Base-by-base conservation (phyloP, 768 basidiomycete species). In the Boletellus ananas region DNA sequence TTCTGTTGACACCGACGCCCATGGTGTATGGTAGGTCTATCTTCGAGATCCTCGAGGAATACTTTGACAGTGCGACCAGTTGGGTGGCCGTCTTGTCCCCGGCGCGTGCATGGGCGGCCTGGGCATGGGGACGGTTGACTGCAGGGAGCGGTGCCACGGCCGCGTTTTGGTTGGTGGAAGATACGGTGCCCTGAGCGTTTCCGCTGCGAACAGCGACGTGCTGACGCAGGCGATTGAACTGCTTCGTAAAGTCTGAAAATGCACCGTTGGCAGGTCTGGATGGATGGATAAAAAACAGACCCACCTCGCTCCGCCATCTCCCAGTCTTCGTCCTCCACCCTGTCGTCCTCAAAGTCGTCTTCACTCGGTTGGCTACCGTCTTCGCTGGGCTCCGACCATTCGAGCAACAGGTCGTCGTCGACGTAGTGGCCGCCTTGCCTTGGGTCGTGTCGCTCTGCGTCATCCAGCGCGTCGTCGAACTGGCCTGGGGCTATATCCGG, bases 221-320 rank as follows among this genome's bases (percentile, higher is more conserved):
- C 66, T 97, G 94, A 43, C 88, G 76, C 27, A 98, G 75, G 20
- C 96, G 86, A 71, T 98, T 98, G 71, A 90, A 99, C 61, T 97
- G 94, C 70, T 98, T 98, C 31, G 96, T 98, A 61, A 99, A 97
- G 72, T 99, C 96, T 96, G 66, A 43, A 54, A 50, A 47, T 52
- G 16, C 13, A 23, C 43, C 23, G 12, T 45, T 41, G n/a, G 50
- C 23, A 27, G 20, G 34, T 50, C 34, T 41, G 34, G 33, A 23
- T 20, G 43, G 29, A 34, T 9, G 18, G 40, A 34, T 33, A 13
- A 6, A 12, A 49, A 17, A 38, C 12, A 42, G 23, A 63, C 77
- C 37, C 57, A 85, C 92, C 87, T 79, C 86, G 72, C 70, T 92
- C 90, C 45, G 87, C 79, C 48, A 88, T 77, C 66, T 93, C 87